These are phyloP conservation scores for Solanum phureja DNA, from an alignment of 257 asterid genomes.

Conservation along the genomic window DNA sequence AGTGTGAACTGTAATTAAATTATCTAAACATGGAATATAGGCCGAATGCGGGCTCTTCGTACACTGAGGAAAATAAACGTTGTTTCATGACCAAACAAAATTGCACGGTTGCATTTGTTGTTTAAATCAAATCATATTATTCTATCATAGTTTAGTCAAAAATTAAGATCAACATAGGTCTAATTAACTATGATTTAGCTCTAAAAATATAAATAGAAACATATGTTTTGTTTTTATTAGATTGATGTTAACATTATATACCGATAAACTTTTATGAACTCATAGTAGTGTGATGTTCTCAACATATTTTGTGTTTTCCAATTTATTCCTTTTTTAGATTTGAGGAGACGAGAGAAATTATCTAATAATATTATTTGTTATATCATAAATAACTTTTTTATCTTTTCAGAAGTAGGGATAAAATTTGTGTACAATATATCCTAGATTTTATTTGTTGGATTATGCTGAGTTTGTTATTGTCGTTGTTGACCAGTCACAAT, in stretches of 20 bases:
- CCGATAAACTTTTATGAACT: neutral
- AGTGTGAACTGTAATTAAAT: neutral
- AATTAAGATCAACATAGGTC: neutral
- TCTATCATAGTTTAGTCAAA: neutral
- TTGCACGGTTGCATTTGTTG: neutral
- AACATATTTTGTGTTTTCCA: neutral
- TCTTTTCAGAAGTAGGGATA: no score
- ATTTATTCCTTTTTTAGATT: no score
- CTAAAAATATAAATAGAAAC: neutral
- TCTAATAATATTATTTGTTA: rapidly evolving
- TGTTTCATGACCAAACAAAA: neutral
- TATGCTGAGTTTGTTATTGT: neutral
- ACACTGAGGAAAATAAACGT: neutral
- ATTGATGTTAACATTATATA: neutral
- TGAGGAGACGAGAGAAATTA: neutral
- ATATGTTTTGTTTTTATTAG: neutral
- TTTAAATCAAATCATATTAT: neutral
- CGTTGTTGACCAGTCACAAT: neutral
- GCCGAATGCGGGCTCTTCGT: neutral
- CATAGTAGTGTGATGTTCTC: neutral
- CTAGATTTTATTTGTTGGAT: no score
- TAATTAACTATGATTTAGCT: neutral
- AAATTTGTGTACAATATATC: no score
- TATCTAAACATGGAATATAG: neutral
- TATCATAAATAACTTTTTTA: no score